A percentile compares a stretch with the other conserved stretches of the same genome.
phyloP scores from a whole-genome alignment of 768 basidiomycete species.

The Vararia minispora region DNA sequence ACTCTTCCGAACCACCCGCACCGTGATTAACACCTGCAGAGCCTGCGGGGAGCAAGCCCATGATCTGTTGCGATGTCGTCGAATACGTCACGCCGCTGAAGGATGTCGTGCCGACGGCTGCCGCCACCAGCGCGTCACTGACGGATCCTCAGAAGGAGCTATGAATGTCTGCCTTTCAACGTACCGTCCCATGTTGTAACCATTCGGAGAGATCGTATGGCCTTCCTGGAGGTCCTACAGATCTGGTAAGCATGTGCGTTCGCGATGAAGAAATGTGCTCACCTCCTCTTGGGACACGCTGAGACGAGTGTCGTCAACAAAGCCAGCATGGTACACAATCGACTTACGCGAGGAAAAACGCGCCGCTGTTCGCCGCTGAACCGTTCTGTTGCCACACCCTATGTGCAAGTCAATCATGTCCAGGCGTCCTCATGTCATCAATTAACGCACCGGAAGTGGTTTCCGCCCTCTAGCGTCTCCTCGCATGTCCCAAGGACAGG shows the following conservation, averaged over 20 bases:
- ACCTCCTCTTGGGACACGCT: slow-evolving; percentile 41
- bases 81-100: slow-evolving; percentile 25
- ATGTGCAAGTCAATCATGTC: not conserved
- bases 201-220: slow-evolving; percentile 35
- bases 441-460: slow-evolving; percentile 32
- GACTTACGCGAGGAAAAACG: slow-evolving; percentile 49
- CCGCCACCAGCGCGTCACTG: slow-evolving; percentile 7
- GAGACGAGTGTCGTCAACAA: not conserved
- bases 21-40: slow-evolving; percentile 42
- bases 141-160: not conserved
- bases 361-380: slow-evolving; percentile 31
- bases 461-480: slow-evolving; percentile 34
- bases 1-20: slow-evolving; percentile 20
- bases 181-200: slow-evolving; percentile 38
- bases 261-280: not conserved
- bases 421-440: not conserved
- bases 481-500: slow-evolving; percentile 30
- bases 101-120: slow-evolving; percentile 1
- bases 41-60: slow-evolving; percentile 44
- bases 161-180: slow-evolving; percentile 2
- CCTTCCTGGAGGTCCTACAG: slow-evolving; percentile 20
- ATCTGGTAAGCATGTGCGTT: not conserved
- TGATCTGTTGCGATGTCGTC: slow-evolving; percentile 34
- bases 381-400: slow-evolving; percentile 55
- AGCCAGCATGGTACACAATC: not conserved